Percentiles rank a stretch among this genome's conserved stretches.
Conservation (phyloP, 2,329 filamentous ascomycete genomes). For the Xylaria polymorpha region DNA sequence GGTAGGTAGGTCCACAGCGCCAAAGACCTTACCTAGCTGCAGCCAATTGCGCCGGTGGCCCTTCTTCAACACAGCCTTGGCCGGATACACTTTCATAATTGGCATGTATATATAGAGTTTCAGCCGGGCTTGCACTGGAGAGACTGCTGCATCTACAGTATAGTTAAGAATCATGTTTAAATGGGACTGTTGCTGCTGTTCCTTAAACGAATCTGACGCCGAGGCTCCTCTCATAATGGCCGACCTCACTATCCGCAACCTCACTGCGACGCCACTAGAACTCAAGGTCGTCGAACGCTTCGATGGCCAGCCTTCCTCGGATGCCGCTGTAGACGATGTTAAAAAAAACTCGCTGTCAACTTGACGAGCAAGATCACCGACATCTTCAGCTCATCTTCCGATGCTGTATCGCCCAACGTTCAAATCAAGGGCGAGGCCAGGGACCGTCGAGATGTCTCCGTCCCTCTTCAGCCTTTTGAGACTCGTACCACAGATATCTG, state of each 20-base stretch:
- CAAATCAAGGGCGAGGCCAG: constrained; percentile 69
- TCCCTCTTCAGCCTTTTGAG: constrained; percentile 76
- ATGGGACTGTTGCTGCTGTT: constrained; percentile 33
- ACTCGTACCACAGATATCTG: constrained; percentile 71
- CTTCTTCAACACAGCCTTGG: constrained; percentile 24
- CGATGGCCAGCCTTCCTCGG: constrained; percentile 60
- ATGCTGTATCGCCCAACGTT: constrained; percentile 45
- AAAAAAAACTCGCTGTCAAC: constrained; percentile 53
- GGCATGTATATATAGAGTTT: constrained; percentile 11
- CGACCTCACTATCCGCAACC: constrained; percentile 80
- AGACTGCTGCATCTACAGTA: constrained; percentile 7
- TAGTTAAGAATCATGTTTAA: constrained; percentile 26
- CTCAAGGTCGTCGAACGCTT: constrained; percentile 81
- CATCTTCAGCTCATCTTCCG: constrained; percentile 58
- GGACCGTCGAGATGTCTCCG: constrained; percentile 69
- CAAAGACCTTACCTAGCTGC: constrained; percentile 22
- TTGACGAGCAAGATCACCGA: constrained; percentile 57
- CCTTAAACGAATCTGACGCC: constrained; percentile 20
- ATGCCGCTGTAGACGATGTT: constrained; percentile 51
- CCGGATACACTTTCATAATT: constrained; percentile 18
- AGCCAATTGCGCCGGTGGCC: constrained; percentile 22
- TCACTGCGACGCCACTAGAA: constrained; percentile 78
- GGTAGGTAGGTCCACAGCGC: constrained; percentile 11
- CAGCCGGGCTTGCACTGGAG: constrained; percentile 16
- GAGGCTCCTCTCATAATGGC: constrained; percentile 53